Percentiles rank a stretch among this genome's conserved stretches.
These are phyloP conservation scores for Nigrograna mackinnonii DNA, from an alignment of 2,329 filamentous ascomycete genomes.

Conservation along the genomic window DNA sequence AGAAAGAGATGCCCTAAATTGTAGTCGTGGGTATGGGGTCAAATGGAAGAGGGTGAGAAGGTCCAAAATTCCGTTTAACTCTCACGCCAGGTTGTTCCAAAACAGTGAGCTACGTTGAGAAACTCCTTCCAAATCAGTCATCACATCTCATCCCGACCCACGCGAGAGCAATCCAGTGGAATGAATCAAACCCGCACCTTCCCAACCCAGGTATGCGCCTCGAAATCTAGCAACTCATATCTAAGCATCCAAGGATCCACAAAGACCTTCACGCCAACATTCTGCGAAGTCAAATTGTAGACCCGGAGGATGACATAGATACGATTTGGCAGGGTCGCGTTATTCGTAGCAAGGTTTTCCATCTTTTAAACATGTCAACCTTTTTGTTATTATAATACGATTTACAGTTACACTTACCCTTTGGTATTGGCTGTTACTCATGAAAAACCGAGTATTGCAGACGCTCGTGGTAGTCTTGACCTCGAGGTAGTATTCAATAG, in stretches of 20 bases:
- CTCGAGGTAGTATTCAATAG: slow-evolving; percentile 52
- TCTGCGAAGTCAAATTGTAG: slow-evolving; percentile 36
- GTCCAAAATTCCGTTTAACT: too few species aligned
- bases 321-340: not conserved
- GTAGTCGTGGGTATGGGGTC: too few species aligned
- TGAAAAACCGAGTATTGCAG: slow-evolving; percentile 48
- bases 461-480: slow-evolving; percentile 53
- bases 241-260: slow-evolving; percentile 30
- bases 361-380: slow-evolving; percentile 3
- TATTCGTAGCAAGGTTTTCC: slow-evolving; percentile 3
- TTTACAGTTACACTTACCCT: slow-evolving; percentile 17
- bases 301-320: slow-evolving; percentile 51
- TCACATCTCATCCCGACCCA: too few species aligned
- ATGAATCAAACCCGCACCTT: not conserved
- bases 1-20: too few species aligned
- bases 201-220: slow-evolving; percentile 1
- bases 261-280: slow-evolving; percentile 41
- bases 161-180: too few species aligned
- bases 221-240: not conserved
- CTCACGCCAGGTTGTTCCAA: too few species aligned
- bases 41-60: too few species aligned
- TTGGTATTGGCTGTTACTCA: slow-evolving; percentile 51
- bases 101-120: too few species aligned
- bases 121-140: too few species aligned
- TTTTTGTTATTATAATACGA: slow-evolving; percentile 1